These are phyloP conservation scores for Bullera alba DNA, from an alignment of 768 basidiomycete genomes.

Conservation along the genomic window DNA sequence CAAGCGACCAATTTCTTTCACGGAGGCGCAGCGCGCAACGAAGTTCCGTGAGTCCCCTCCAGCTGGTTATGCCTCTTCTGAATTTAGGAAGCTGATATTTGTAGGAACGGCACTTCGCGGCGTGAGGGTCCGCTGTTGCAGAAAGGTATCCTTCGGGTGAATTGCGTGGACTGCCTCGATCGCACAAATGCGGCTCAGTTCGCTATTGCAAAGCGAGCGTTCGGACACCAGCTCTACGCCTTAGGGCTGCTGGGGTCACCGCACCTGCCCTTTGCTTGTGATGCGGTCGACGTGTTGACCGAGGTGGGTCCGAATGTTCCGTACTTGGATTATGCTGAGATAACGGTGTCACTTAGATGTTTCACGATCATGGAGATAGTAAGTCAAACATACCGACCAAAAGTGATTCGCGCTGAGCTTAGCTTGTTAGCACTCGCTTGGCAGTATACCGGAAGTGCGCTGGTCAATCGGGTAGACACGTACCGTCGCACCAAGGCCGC, in stretches of 20 bases:
- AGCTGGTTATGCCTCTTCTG: neutral
- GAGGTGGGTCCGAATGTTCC: too few species aligned
- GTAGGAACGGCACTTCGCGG: constrained; percentile 6
- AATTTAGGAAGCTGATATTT: neutral
- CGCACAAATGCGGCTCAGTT: constrained; percentile 96
- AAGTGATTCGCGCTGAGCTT: neutral
- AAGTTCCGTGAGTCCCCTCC: constrained; percentile 12
- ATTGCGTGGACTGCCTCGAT: constrained; percentile 95
- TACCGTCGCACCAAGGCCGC: constrained; percentile 74
- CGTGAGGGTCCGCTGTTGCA: constrained; percentile 59
- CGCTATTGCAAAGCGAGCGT: constrained; percentile 86
- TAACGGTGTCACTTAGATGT: constrained; percentile 58
- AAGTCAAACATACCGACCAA: constrained; percentile 46
- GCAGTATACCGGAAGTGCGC: constrained; percentile 92
- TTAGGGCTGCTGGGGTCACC: constrained; percentile 82
- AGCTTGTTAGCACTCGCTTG: constrained; percentile 76
- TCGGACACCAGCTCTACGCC: constrained; percentile 92
- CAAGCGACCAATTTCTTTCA: constrained; percentile 92
- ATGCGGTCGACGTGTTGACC: constrained; percentile 91
- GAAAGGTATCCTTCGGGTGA: constrained; percentile 84
- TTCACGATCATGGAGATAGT: constrained; percentile 96
- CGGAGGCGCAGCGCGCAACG: constrained; percentile 58
- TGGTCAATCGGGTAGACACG: constrained; percentile 92
- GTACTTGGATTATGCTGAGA: neutral
- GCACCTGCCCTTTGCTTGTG: constrained; percentile 81